Base-by-base conservation (phyloP, 2,329 filamentous ascomycete species). In the Pyrenochaeta sp. region DNA sequence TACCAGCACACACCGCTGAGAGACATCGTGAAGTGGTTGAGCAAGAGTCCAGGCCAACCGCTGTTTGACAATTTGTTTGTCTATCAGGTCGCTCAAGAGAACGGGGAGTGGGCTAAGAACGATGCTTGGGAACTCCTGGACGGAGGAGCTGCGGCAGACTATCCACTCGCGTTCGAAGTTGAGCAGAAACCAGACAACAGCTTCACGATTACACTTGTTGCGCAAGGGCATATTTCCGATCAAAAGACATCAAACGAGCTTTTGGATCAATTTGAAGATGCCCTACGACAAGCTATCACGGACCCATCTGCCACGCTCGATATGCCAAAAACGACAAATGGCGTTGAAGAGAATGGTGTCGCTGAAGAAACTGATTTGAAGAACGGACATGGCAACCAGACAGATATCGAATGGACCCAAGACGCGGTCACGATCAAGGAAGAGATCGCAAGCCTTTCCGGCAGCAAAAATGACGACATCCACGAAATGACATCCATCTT, bases 1-100 rank as follows among this genome's bases (percentile, higher is more conserved):
- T 93, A 87, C 54, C 90, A 95, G 50, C 87, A 93, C 56, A 89
- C 89, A 0, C 80, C 92, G 0, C 76, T 96, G 7, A 82, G 90
- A 15, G 82, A 89, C 31, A 86, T 96, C 22, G 85, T 88, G 60
- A 95, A 90, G 67, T 95, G 89, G 86, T 85, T 84, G 53, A 78
- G 81, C 0, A 74, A 76, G 4, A 79, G 79, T 3, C 73, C 73
- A 1, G 71, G 72, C n/a, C 68, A 81, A 28, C 76, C 67, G 5
- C 50, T 73, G 6, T 96, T 96, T 61, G 87, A 96, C 46, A 86
- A 80, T 0, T 74, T 96, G 1, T 95, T 96, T 55, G 87, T 90
- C 0, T 96, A 93, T 63, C 88, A 95, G 60, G 74, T 81, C 3
- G 48, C 56, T 7, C 57, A 69, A 0, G 50, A 61, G 1, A 44